Conservation (phyloP, 768 basidiomycete genomes). For the Lentinula guzmanii region DNA sequence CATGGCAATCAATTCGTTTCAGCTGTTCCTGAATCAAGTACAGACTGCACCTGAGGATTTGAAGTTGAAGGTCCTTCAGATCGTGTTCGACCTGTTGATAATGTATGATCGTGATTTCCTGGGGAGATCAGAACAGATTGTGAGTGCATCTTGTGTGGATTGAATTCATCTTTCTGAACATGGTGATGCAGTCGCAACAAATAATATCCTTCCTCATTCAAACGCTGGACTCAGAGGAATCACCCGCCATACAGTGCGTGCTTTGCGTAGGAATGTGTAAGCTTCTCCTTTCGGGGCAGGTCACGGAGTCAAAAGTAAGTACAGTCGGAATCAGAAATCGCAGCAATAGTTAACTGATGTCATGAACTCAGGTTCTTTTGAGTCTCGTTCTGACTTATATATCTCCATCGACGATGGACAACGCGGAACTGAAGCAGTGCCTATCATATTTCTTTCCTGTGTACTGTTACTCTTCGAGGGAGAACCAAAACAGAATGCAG, state of each 20-base stretch:
- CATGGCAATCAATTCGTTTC: slow-evolving; percentile 65
- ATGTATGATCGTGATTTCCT: slow-evolving; percentile 82
- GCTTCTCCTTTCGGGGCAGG: slow-evolving; percentile 79
- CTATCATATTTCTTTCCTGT: slow-evolving; percentile 94
- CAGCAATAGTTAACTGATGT: background rate
- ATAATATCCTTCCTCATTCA: slow-evolving; percentile 43
- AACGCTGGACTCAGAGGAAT: slow-evolving; percentile 59
- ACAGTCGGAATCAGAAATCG: background rate
- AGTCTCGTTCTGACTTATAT: slow-evolving; percentile 60
- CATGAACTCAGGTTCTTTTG: slow-evolving; percentile 17
- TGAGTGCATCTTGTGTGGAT: slow-evolving; percentile 17
- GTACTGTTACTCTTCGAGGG: slow-evolving; percentile 80
- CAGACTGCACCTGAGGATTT: slow-evolving; percentile 71
- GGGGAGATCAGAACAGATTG: slow-evolving; percentile 38
- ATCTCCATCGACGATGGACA: slow-evolving; percentile 78
- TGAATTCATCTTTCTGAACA: background rate
- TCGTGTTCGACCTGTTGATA: slow-evolving; percentile 87
- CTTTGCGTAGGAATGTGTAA: slow-evolving; percentile 84
- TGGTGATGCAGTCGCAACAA: slow-evolving; percentile 22
- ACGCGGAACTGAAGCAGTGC: slow-evolving; percentile 86
- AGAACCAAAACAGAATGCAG: slow-evolving; percentile 68
- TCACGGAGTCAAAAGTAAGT: slow-evolving; percentile 69
- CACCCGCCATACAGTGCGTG: slow-evolving; percentile 69
- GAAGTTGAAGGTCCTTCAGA: slow-evolving; percentile 72
- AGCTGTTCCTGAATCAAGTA: slow-evolving; percentile 80